Evolutionary conservation across 1,139 yeast species (phyloP).

Genomic region (Yamadazyma jaroonii): DNA sequence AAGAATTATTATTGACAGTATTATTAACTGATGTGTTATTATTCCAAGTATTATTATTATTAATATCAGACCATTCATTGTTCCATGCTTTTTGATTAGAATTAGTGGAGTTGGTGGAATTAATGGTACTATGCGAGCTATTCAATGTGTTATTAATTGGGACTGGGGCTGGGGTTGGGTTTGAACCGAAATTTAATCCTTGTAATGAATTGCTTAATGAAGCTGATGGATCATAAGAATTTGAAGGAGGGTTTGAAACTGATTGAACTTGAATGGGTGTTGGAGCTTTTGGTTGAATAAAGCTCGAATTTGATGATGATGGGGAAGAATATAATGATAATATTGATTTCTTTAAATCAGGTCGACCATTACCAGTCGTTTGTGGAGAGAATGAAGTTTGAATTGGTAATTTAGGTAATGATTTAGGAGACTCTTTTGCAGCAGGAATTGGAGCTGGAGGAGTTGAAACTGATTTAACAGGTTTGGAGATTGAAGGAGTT

Average conservation of each 20-base stretch:
- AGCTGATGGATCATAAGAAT: slow-evolving; percentile 10
- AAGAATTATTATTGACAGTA: slow-evolving; percentile 6
- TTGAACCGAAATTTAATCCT: slow-evolving; percentile 28
- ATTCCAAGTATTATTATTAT: slow-evolving; percentile 12
- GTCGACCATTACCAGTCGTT: slow-evolving; percentile 37
- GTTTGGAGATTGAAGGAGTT: slow-evolving; percentile 9
- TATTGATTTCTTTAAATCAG: slow-evolving; percentile 85
- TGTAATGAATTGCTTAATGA: slow-evolving; percentile 31
- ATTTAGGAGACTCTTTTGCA: slow-evolving; percentile 4
- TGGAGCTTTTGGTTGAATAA: slow-evolving; percentile 21
- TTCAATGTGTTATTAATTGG: slow-evolving; percentile 6
- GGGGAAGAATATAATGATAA: slow-evolving; percentile 84
- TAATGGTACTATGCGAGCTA: slow-evolving; percentile 3
- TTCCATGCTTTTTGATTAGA: slow-evolving; percentile 20
- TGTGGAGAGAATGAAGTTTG: slow-evolving; percentile 23
- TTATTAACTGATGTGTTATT: slow-evolving; percentile 12
- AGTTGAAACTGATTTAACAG: slow-evolving; percentile 3
- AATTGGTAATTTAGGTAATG: slow-evolving; percentile 12
- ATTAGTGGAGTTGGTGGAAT: slow-evolving; percentile 3
- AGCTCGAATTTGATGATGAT: slow-evolving; percentile 36
- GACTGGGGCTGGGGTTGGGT: not conserved
- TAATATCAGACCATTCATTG: slow-evolving; percentile 38
- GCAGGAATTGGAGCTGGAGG: slow-evolving; percentile 2
- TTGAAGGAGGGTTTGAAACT: slow-evolving; percentile 7
- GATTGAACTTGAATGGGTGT: slow-evolving; percentile 8